Conservation (phyloP, 768 basidiomycete genomes). For the Leccinum variicolor region DNA sequence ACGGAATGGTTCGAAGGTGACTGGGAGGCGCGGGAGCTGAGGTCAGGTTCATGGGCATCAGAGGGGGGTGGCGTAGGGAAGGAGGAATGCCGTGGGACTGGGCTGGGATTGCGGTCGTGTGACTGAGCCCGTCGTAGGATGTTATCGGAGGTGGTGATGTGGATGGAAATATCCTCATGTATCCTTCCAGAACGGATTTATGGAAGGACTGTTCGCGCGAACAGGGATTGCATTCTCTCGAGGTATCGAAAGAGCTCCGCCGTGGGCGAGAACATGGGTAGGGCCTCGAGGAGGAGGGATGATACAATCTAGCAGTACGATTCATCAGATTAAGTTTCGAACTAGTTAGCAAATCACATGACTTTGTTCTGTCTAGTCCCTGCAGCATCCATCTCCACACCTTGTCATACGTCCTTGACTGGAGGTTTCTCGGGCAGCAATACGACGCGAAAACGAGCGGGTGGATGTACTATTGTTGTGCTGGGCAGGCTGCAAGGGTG, state of each 20-base stretch:
- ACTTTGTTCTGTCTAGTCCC: constrained; percentile 16
- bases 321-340: not conserved
- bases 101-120: constrained; percentile 16
- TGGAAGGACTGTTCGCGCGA: not conserved
- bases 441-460: constrained; percentile 1
- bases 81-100: not conserved
- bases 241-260: constrained; percentile 39
- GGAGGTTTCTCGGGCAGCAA: not conserved
- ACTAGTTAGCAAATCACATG: not conserved
- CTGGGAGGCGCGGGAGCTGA: constrained; percentile 28
- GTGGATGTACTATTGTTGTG: not conserved
- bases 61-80: constrained; percentile 23
- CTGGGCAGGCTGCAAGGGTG: not conserved
- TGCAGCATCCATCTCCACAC: too few species aligned
- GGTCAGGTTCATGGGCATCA: constrained; percentile 12
- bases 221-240: not conserved
- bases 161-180: not conserved
- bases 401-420: too few species aligned
- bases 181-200: not conserved
- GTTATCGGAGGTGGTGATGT: not conserved
- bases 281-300: constrained; percentile 71
- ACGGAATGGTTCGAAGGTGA: constrained; percentile 13
- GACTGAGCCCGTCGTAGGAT: constrained; percentile 7
- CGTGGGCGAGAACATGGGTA: constrained; percentile 64
- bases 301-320: constrained; percentile 48